Conservation (phyloP, 371 early-diverging fungal genomes). For the Saksenaea oblongispora region DNA sequence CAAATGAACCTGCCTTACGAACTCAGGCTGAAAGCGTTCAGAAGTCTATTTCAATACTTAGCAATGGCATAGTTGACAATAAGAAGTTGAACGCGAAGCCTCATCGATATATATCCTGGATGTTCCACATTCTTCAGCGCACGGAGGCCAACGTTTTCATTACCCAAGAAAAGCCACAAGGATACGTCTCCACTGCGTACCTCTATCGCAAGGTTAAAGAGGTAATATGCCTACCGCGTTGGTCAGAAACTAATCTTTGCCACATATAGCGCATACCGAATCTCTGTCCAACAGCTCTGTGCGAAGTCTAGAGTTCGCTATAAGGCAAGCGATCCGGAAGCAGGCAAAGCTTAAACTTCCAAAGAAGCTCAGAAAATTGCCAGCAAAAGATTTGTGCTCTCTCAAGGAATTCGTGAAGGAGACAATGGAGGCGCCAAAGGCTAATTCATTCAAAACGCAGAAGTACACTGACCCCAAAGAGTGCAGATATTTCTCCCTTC, state of each 20-base stretch:
- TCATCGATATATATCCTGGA: neutral
- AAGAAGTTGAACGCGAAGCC: neutral
- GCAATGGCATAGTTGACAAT: neutral
- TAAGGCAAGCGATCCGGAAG: neutral
- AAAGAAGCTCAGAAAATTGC: neutral
- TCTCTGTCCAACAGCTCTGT: neutral
- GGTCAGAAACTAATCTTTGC: neutral
- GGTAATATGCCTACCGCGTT: neutral
- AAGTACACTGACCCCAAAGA: slow-evolving; percentile 9
- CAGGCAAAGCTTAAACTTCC: neutral
- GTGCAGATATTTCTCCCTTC: slow-evolving; percentile 2
- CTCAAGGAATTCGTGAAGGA: neutral
- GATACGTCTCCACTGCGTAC: neutral
- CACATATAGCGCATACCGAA: neutral
- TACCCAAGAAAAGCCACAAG: neutral
- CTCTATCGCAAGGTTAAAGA: neutral
- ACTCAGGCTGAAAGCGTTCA: neutral
- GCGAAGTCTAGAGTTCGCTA: neutral
- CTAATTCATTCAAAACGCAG: neutral
- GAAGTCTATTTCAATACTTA: neutral
- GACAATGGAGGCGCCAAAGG: neutral
- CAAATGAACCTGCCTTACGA: too few species aligned
- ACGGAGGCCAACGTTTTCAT: neutral
- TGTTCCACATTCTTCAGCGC: neutral
- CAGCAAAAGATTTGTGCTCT: neutral